These are phyloP conservation scores for Neurospora sublineolata DNA, from an alignment of 495 filamentous ascomycete species.

Conservation along the genomic window DNA sequence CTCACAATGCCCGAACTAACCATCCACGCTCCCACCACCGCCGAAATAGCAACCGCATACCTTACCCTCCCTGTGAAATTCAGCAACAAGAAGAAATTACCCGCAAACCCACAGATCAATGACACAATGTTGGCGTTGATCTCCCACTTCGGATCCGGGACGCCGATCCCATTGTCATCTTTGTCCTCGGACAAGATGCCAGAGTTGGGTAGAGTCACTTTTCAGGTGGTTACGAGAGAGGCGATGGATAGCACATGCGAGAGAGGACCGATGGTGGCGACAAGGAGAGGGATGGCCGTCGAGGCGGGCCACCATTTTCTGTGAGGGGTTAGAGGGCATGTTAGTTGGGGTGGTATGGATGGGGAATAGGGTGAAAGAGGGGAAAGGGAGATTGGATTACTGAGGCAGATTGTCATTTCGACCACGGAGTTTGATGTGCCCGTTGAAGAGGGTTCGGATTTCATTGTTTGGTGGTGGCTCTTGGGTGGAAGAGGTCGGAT, in stretches of 20 bases:
- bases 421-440: slow-evolving; percentile 21
- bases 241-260: slow-evolving; percentile 71
- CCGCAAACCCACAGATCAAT: slow-evolving; percentile 52
- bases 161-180: slow-evolving; percentile 38
- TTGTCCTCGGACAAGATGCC: slow-evolving; percentile 30
- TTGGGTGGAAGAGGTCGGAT: background rate
- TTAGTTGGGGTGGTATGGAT: background rate
- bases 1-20: slow-evolving; percentile 54
- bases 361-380: background rate
- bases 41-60: slow-evolving; percentile 63
- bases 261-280: slow-evolving; percentile 59
- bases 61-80: slow-evolving; percentile 66
- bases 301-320: slow-evolving; percentile 65
- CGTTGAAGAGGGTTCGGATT: slow-evolving; percentile 5
- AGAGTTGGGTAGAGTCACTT: slow-evolving; percentile 28
- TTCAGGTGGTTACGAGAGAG: slow-evolving; percentile 58
- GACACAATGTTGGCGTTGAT: slow-evolving; percentile 54
- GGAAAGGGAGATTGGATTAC: background rate
- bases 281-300: slow-evolving; percentile 62
- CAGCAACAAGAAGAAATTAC: slow-evolving; percentile 61
- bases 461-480: background rate
- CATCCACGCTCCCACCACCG: slow-evolving; percentile 59
- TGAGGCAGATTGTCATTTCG: slow-evolving; percentile 27
- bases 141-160: slow-evolving; percentile 44
- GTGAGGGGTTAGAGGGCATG: background rate